These are phyloP conservation scores for Blastocystis sp. DNA, from an alignment of 352 stramenopile species.

Conservation along the genomic window DNA sequence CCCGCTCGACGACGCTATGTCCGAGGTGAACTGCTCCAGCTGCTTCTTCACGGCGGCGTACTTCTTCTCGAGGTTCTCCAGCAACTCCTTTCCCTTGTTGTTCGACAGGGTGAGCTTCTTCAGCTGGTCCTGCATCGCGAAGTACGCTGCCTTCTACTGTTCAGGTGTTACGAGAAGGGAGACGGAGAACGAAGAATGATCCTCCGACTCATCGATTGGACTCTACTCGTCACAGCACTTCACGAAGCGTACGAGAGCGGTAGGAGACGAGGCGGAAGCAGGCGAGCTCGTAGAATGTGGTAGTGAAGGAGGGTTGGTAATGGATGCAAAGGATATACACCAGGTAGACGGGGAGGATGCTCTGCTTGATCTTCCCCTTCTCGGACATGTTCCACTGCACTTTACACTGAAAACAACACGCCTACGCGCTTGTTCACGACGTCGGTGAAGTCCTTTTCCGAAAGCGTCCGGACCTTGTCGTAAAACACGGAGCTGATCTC, in stretches of 20 bases:
- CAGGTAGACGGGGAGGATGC: constrained; percentile 9
- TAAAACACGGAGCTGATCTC: constrained; percentile 47
- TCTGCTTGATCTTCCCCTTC: constrained; percentile 14
- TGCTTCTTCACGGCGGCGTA: constrained; percentile 32
- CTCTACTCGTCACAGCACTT: not conserved
- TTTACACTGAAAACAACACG: not conserved
- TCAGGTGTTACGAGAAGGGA: not conserved
- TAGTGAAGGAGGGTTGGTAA: not conserved
- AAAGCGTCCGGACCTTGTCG: constrained; percentile 19
- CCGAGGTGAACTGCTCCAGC: not conserved
- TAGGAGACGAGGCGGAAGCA: not conserved
- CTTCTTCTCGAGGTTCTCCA: constrained; percentile 34
- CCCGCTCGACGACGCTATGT: not conserved
- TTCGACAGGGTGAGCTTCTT: constrained; percentile 52
- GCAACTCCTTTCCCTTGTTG: constrained; percentile 41
- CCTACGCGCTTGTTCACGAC: constrained; percentile 58
- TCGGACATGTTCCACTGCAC: constrained; percentile 52
- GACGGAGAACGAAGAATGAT: not conserved
- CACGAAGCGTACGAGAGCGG: not conserved
- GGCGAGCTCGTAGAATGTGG: not conserved
- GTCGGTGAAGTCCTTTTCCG: constrained; percentile 2
- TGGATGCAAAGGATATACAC: constrained; percentile 41
- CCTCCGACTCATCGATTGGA: constrained; percentile 3
- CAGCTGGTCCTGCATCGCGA: constrained; percentile 43
- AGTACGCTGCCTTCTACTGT: not conserved